Base-by-base conservation (phyloP, 1,284 basidiomycete species). In the Moesziomyces parantarcticus region DNA sequence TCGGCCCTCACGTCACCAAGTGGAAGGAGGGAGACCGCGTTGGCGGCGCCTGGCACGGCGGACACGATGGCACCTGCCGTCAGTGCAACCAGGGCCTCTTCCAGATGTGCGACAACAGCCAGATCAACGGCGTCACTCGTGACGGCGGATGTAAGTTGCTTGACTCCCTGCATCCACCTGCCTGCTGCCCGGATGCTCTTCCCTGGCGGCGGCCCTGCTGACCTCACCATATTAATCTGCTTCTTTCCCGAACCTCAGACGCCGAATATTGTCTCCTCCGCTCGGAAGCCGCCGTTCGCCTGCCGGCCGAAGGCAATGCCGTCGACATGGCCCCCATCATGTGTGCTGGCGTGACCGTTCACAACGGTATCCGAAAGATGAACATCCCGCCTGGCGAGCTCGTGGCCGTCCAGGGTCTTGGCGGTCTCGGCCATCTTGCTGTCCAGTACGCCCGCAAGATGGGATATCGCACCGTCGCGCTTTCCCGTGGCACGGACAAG, bases 271-370 rank as follows among this genome's bases (percentile, higher is more conserved):
- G 60, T 34, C 50, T 66, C 6, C 80, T 81, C 5, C 76, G 84
- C n/a, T 61, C 83, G 8, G 70, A 82, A 18, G 84, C 86, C 34
- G 85, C 85, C 0, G 64, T 85, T 6, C 34, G 78, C 66, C 21
- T 62, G 51, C 47, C 71, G 85, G 41, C 86, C 84, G 8, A 73
- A 62, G 32, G 84, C 79, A 39, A 74, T 26, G 83, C 84, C 2
- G 84, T 81, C n/a, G 79, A 86, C 58, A 79, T 83, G 21, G 86
- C 85, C 7, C 86, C 86, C 16, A 71, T 86, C 4, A 75, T 86
- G 57, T 87, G 85, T 59, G 84, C 85, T 10, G 86, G 86, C 39
- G 66, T 82, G 16, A 83, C 84, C 5, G 79, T 81, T 25, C 83
- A 75, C 76, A 85, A 85, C 66, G 82, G 83, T 5, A 78, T 87